Evolutionary conservation across 78 protist genomes (phyloP), one percentile per base, ranked within the genome.

Genomic region (Creolimax fragrantissima): DNA sequence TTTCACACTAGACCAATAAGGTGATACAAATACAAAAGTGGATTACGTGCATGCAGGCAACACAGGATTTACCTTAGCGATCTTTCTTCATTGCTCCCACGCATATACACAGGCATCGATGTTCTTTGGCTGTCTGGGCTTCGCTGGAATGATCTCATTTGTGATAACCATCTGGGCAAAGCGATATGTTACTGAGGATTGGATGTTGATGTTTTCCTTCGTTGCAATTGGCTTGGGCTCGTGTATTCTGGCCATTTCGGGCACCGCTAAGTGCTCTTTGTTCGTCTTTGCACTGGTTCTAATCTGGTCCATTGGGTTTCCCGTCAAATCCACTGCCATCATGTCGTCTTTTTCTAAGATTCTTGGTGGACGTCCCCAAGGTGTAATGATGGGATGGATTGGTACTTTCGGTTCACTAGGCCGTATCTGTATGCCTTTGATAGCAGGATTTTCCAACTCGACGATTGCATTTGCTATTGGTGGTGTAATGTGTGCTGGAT

Each of bases 311-410:
- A 24, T 83, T 5, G 86, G 86, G 86, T 83, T 83, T 1, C 86
- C 86, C 41, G 42, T 83, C 86, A 6, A 35, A 32, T 83, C 86
- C 5, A 83, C 86, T 24, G 35, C 86, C 41, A 83, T 83, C 7
- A 83, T 83, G 42, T 83, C 86, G 7, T 17, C 41, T 35, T 83
- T 83, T 41, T 39, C 44, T 41, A 83, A 83, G 7, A 24, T 83
- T 6, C 35, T 83, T 6, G 86, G 86, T 35, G 35, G 42, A 5
- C 35, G 35, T 39, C 86, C 86, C 35, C 86, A 83, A 41, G 86
- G 86, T 6, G 90, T 41, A 42, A 44, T 90, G 92, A 90, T 90
- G 92, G 92, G 92, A 4, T 90, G 92, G 92, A 90, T 90, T 42
- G 92, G 92, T 11, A 44, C 81, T 74, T 44, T 42, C 42, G 92